A percentile compares a stretch with the other conserved stretches of the same genome.
These are phyloP conservation scores for Cladophialophora carrionii DNA, from an alignment of 2,329 filamentous ascomycete species.

Conservation along the genomic window DNA sequence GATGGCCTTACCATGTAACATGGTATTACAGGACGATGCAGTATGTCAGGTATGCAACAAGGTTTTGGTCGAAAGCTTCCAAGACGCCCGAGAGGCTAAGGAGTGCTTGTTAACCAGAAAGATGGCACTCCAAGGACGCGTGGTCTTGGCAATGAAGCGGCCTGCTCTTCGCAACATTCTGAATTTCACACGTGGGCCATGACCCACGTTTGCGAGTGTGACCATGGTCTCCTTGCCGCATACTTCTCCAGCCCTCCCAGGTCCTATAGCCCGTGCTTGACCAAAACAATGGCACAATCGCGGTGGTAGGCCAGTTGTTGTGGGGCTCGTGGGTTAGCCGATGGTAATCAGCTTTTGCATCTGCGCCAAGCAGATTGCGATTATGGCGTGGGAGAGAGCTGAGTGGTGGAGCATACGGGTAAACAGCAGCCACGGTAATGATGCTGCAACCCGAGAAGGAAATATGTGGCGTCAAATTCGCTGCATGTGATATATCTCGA, in stretches of 20 bases:
- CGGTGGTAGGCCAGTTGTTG: constrained; percentile 3
- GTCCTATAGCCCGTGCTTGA: neutral
- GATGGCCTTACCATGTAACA: neutral
- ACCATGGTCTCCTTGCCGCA: neutral
- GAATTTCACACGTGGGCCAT: neutral
- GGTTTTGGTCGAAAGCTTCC: neutral
- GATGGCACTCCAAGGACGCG: neutral
- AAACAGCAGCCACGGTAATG: constrained; percentile 4
- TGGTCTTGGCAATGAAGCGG: neutral
- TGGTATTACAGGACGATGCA: neutral
- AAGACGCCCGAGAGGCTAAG: neutral
- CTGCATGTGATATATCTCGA: neutral
- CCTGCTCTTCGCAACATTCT: neutral
- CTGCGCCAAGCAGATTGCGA: neutral
- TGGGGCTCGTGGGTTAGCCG: neutral
- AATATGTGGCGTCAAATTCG: neutral
- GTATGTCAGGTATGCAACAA: neutral
- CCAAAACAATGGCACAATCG: neutral
- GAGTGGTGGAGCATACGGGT: neutral
- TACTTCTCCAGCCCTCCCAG: neutral
- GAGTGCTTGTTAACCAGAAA: neutral
- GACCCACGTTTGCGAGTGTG: neutral
- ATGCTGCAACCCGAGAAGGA: neutral
- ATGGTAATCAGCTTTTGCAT: neutral
- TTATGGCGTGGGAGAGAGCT: neutral